Base-by-base conservation (phyloP, 1,284 basidiomycete species). In the Sporisorium scitamineum region DNA sequence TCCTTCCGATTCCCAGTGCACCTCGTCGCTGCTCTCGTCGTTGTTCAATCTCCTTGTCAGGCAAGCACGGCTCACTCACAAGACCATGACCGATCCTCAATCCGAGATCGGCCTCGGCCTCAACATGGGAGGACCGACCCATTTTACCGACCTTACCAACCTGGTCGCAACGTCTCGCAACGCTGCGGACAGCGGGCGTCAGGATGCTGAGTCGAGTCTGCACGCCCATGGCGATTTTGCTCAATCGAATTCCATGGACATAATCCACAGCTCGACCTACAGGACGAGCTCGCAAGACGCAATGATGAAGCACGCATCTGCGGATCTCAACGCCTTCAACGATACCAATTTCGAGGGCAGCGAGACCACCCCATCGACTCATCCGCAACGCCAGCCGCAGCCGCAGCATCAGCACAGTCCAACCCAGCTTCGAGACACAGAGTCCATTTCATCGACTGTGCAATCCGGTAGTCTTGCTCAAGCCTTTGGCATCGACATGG, bases 81-180 rank as follows among this genome's bases (percentile, higher is more conserved):
- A 26, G 47, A 55, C 24, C 41, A 69, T 69, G 59, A 26, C 39
- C 18, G 54, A 65, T 34, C 57, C 56, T n/a, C 54, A 41, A 20
- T 24, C 26, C 24, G 26, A 52, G 34, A 16, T 65, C 47, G 62
- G 66, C 45, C 62, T 74, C 27, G 66, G 61, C 45, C 62, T 74
- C n/a, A 57, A 54, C 22, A 65, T 63, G 54, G 61, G 65, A 20
- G 55, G 32, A 3, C 22, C 54, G 5, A 62, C 61, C 18, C 71
- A 69, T n/a, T 61, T 74, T 39, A 54, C 54, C 51, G 71, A 74
- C 56, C 57, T 74, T 20, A 74, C 71, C 37, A 74, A 74, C 34
- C 26, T 67, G 2, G 51, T 41, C 3, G 51, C 34, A 11, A 56
- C 64, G 10, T 53, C 59, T 2, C 55, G 70, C 20, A 53, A 61